A percentile compares a stretch with the other conserved stretches of the same genome.
Conservation (phyloP, 345 rosid species). For the Xanthoceras sorbifolium region DNA sequence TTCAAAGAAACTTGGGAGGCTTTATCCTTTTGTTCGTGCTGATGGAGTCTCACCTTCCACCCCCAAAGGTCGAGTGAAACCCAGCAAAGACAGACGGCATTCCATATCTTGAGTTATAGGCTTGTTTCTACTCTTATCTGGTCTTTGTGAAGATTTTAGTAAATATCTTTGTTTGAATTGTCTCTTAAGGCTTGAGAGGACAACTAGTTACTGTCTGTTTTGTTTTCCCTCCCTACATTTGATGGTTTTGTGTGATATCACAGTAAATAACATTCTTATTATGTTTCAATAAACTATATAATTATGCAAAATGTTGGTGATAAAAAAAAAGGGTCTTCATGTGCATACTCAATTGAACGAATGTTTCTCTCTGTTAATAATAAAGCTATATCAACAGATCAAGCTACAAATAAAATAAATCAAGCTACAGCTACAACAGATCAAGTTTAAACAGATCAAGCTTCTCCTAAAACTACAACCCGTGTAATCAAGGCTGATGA, state of each 20-base stretch:
- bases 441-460: too few species aligned
- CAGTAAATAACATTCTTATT: constrained; percentile 34
- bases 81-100: constrained; percentile 77
- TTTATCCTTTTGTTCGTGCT: constrained; percentile 56
- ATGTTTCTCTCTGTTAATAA: too few species aligned
- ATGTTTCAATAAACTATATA: neutral
- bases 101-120: constrained; percentile 66
- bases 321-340: neutral
- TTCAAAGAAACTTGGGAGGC: constrained; percentile 75
- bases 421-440: too few species aligned
- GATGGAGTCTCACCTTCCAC: constrained; percentile 49
- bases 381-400: too few species aligned
- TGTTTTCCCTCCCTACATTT: neutral
- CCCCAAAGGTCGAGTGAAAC: constrained; percentile 56
- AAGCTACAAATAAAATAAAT: too few species aligned
- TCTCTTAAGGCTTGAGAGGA: constrained; percentile 20
- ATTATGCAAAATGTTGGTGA: constrained; percentile 13
- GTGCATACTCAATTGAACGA: neutral
- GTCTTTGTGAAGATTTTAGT: constrained; percentile 2
- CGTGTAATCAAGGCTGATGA: too few species aligned
- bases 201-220: constrained; percentile 9
- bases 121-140: neutral
- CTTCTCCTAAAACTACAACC: too few species aligned
- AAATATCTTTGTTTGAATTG: constrained; percentile 15
- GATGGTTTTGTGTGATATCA: constrained; percentile 29